These are phyloP conservation scores for Penicillium dipodomyicola DNA, from an alignment of 495 filamentous ascomycete genomes.

Conservation along the genomic window DNA sequence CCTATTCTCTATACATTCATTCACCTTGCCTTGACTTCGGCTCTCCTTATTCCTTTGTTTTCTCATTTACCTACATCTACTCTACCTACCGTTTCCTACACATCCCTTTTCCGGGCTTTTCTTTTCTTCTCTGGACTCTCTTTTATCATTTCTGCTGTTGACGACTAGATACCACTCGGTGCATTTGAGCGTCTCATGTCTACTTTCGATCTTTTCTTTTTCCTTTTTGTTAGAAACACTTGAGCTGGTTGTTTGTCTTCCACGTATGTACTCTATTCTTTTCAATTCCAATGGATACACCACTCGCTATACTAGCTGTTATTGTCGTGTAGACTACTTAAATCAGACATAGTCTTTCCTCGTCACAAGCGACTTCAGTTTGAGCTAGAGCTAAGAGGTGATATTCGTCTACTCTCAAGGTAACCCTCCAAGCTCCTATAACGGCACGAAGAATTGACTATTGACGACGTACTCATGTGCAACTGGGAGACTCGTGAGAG, in stretches of 20 bases:
- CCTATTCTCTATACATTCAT: neutral
- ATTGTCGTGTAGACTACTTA: neutral
- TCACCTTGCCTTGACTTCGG: constrained; percentile 11
- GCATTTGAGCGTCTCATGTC: constrained; percentile 15
- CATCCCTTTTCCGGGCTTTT: neutral
- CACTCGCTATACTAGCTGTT: neutral
- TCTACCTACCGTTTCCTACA: neutral
- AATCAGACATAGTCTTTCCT: neutral
- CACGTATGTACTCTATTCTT: constrained; percentile 2
- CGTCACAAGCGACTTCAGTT: neutral
- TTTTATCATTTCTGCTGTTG: constrained; percentile 14
- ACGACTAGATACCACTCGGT: constrained; percentile 16
- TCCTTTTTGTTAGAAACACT: neutral
- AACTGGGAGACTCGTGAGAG: neutral
- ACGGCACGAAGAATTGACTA: neutral
- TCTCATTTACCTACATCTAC: constrained; percentile 19
- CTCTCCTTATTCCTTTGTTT: constrained; percentile 8
- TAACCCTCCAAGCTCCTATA: neutral
- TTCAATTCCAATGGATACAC: neutral
- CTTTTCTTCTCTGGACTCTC: constrained; percentile 3
- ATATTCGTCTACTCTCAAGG: neutral
- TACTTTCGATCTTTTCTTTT: constrained; percentile 5
- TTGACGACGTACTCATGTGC: neutral
- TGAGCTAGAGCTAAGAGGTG: neutral
- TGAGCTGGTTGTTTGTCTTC: neutral